Percentiles rank a stretch among this genome's conserved stretches.
These are phyloP conservation scores for Marasmius fiardii DNA, from an alignment of 1,284 basidiomycete genomes.

Conservation along the genomic window DNA sequence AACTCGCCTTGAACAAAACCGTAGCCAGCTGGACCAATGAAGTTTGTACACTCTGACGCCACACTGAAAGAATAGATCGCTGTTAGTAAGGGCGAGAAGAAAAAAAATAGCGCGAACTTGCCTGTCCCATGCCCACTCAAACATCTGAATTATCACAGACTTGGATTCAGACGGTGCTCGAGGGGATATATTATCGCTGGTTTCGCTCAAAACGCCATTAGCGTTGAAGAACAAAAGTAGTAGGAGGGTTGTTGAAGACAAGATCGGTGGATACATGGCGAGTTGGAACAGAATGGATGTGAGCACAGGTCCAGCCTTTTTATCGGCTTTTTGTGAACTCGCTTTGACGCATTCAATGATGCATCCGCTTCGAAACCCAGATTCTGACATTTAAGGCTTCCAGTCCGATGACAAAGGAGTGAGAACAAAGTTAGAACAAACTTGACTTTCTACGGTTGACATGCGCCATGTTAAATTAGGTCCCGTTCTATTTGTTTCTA, in stretches of 20 bases:
- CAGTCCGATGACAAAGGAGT: too few relatives aligned
- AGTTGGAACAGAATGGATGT: too few relatives aligned
- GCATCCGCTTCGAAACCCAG: too few relatives aligned
- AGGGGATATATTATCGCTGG: not conserved
- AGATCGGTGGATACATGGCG: not conserved
- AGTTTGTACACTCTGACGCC: conserved; percentile 60
- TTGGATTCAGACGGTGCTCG: conserved; percentile 33
- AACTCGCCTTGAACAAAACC: conserved; percentile 60
- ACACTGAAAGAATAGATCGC: conserved; percentile 40
- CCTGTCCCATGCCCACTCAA: conserved; percentile 49
- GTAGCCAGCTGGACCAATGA: conserved; percentile 65
- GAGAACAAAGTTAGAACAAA: too few relatives aligned
- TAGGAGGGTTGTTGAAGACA: not conserved
- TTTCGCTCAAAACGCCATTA: too few relatives aligned
- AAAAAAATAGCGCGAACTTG: conserved; percentile 4
- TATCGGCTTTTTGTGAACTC: too few relatives aligned
- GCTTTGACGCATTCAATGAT: too few relatives aligned
- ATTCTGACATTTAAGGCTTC: too few relatives aligned
- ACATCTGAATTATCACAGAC: conserved; percentile 55
- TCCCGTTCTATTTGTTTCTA: too few relatives aligned
- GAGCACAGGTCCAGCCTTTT: too few relatives aligned
- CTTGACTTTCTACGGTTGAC: too few relatives aligned
- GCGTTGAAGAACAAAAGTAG: not conserved
- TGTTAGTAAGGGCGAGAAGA: not conserved
- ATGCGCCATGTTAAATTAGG: too few relatives aligned